Evolutionary conservation across 306 rosid genomes (phyloP), one percentile per base, ranked within the genome.

Genomic region (Cucumis hystrix): DNA sequence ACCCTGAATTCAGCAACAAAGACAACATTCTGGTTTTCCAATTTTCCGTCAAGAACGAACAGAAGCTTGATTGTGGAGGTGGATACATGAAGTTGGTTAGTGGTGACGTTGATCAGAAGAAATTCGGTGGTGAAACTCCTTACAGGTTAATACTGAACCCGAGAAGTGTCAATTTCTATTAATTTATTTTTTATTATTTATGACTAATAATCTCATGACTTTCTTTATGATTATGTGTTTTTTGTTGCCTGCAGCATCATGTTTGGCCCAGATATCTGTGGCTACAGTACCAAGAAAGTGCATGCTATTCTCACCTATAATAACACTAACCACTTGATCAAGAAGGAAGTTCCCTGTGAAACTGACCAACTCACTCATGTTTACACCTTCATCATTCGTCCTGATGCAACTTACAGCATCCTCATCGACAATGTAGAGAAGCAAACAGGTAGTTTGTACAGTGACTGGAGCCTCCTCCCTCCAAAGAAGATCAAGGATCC

Each of bases 181-280:
- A 12, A n/a, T 41, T 79, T 67, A 9, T 28, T 3, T 79, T 40
- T 61, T 70, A 7, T 54, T 21, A 23, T n/a, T 54, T 13, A 65
- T 33, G 30, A 9, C 1, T 18, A 2, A 10, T 52, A 15, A 9
- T 58, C 0, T 8, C 15, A 17, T 18, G 64, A 47, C 75, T 56
- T 76, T 10, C 28, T 39, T 83, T 87, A 20, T 7, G 68, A 83
- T 81, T 43, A 25, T 43, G 81, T 16, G 8, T 57, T 35, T 52
- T 20, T 30, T 69, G 77, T 75, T 79, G 35, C 69, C 66, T 82
- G 81, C 96, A 96, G 99, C 85, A 87, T 96, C 78, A 92, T 96
- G 99, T 96, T 96, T 91, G 99, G 99, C 23, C 99, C 99, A 49
- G 99, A 96, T 88, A 96, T 96, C 81, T 96, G 99, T 80, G 99